A percentile compares a stretch with the other conserved stretches of the same genome.
phyloP scores from a whole-genome alignment of 108 stramenopile genomes.

The Cyclotella cryptica region DNA sequence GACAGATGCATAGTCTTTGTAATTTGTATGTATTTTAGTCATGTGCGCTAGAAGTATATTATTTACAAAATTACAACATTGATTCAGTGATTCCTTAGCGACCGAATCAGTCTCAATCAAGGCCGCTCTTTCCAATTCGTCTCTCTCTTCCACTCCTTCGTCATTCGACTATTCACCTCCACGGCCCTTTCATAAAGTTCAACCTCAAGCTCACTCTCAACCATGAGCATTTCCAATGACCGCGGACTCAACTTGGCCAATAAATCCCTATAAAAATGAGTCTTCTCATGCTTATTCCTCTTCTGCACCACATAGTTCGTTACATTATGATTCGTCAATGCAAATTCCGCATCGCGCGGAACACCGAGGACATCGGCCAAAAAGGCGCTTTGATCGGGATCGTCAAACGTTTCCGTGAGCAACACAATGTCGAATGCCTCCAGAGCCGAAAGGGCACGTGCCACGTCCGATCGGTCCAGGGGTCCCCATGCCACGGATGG shows the following conservation, averaged over 20 bases:
- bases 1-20: background rate
- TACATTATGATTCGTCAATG: slow-evolving; percentile 8
- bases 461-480: slow-evolving; percentile 16
- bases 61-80: no score
- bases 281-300: slow-evolving; percentile 26
- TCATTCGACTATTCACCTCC: slow-evolving; percentile 16
- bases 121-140: no score
- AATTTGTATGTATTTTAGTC: no score
- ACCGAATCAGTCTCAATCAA: no score
- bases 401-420: slow-evolving; percentile 29
- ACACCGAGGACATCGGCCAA: slow-evolving; percentile 44
- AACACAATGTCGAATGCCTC: slow-evolving; percentile 33
- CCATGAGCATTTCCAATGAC: slow-evolving; percentile 9
- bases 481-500: slow-evolving; percentile 31
- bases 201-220: slow-evolving; percentile 27
- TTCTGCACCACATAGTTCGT: slow-evolving; percentile 29
- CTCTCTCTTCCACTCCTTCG: slow-evolving; percentile 26
- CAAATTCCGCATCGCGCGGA: slow-evolving; percentile 35
- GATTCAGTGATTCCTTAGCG: no score
- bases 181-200: slow-evolving; percentile 32
- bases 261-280: slow-evolving; percentile 42
- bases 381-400: slow-evolving; percentile 30
- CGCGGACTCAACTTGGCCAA: slow-evolving; percentile 9
- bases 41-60: no score
- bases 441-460: slow-evolving; percentile 23